Base-by-base conservation (phyloP, 345 rosid species). In the Fremontodendron californicum region DNA sequence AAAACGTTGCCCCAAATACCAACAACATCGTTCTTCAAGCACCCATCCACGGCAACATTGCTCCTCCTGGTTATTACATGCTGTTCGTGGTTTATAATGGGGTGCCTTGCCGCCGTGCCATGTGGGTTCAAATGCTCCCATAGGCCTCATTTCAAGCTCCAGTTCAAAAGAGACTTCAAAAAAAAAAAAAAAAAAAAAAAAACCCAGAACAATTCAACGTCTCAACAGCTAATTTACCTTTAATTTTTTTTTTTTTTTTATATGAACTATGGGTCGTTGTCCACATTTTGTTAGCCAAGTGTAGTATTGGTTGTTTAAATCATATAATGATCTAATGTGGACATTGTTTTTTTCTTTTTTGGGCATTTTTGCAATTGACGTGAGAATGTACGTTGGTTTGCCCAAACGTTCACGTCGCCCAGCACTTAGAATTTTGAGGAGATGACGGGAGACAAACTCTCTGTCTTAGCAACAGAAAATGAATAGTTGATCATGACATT, bases 31-130 rank as follows among this genome's bases (percentile, higher is more conserved):
- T 1, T 0, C 71, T 68, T 3, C 18, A 8, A 35, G 75, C 88
- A 16, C 91, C 89, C 0, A 74, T 78, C 0, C 15, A 74, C 19
- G 71, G 83, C 21, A 75, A 16, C 55, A 42, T 88, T 55, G 89
- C 88, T 75, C 91, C 89, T 39, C 84, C 84, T 1, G 88, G 89
- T 5, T 84, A 86, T 75, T 86, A 88, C 75, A 58, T 84, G 79
- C 69, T 86, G 29, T 78, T 19, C 21, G 88, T 85, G 12, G 81
- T 77, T 33, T 71, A 78, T 35, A 75, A 77, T 5, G 87, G 84
- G 4, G 81, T 86, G 12, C 91, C 88, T 9, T 84, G 88, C 51
- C 31, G 48, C 5, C 66, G 37, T 39, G 74, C 83, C 61, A 37
- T 71, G 18, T 88, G 88, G 89, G 78, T 86, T 35, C 84, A 86